These are phyloP conservation scores for Penicillium concentricum DNA, from an alignment of 2,329 filamentous ascomycete genomes.

Conservation along the genomic window DNA sequence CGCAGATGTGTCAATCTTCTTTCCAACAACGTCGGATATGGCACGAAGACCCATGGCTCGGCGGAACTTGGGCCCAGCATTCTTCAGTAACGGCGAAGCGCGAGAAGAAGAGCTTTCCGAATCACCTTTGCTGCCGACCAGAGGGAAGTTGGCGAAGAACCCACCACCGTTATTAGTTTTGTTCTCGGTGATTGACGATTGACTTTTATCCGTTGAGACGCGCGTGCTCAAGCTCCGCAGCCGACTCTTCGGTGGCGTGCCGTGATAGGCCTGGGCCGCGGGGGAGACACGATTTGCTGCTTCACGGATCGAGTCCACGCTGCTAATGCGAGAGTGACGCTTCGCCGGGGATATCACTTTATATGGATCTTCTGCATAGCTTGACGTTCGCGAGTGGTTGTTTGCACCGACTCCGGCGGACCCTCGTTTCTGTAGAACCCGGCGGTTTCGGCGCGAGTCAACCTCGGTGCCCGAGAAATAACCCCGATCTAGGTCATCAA, in stretches of 20 bases:
- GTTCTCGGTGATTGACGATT: conserved; percentile 57
- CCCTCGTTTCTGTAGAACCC: conserved; percentile 74
- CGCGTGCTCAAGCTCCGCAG: conserved; percentile 64
- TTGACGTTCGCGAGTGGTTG: conserved; percentile 67
- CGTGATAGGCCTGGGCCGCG: conserved; percentile 67
- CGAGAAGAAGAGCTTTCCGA: conserved; percentile 51
- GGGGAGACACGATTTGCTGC: conserved; percentile 52
- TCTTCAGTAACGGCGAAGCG: conserved; percentile 52
- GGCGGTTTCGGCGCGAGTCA: conserved; percentile 68
- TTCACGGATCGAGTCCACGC: conserved; percentile 71
- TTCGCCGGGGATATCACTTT: conserved; percentile 65
- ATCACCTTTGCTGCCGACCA: conserved; percentile 42
- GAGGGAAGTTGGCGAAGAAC: conserved; percentile 47
- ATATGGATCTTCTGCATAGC: conserved; percentile 72
- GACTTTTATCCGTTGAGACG: conserved; percentile 34
- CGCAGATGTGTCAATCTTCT: conserved; percentile 46
- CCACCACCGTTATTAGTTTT: conserved; percentile 36
- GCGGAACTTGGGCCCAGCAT: conserved; percentile 59
- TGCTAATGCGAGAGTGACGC: conserved; percentile 75
- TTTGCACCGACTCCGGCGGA: conserved; percentile 39
- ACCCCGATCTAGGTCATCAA: conserved; percentile 72
- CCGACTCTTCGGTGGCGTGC: conserved; percentile 51
- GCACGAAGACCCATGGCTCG: conserved; percentile 72
- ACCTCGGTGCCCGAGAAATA: conserved; percentile 91
- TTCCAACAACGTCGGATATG: conserved; percentile 72